Evolutionary conservation across 1,284 basidiomycete genomes (phyloP), one percentile per base, ranked within the genome.

Genomic region (Ustilago xerochloae): DNA sequence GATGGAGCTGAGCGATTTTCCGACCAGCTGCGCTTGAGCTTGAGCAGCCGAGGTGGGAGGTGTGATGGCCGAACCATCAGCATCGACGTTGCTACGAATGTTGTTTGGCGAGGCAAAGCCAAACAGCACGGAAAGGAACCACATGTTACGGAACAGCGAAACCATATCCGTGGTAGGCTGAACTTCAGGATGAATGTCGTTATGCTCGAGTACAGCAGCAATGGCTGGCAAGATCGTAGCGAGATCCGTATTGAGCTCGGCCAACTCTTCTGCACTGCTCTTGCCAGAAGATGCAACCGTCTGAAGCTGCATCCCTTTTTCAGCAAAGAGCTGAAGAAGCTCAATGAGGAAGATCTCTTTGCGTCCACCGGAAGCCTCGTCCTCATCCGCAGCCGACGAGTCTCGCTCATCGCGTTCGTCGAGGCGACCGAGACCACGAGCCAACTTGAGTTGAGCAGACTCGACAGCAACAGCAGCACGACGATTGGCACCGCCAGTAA

Each of bases 271-370:
- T 24, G 39, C 57, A 52, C 69, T 75, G 51, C 75, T 76, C 45
- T 74, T 70, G 49, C 71, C 64, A 6, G 89, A 87, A 6, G 90
- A 88, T 47, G 90, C 89, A 15, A 89, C 85, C 75, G 93, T 92
- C 84, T 97, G 94, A 22, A 96, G 93, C 12, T 91, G 91, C 15
- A 94, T 90, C 22, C 93, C 95, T 85, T 95, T 95, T 79, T 97
- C 95, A 16, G 90, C 89, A 81, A 97, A 97, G 16, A 97, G 87
- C 2, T 89, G 89, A 41, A 98, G 87, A 8, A 97, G 87, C 83
- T 97, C 94, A 29, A 90, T 86, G n/a, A 98, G 87, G 83, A 94
- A 97, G 50, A 79, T 61, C 67, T 80, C 73, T 63, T 84, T 83
- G 46, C 80, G 75, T 28, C 78, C 75, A 24, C 60, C 64, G 15